Conservation (phyloP, 768 basidiomycete genomes). For the Trametes meyenii region DNA sequence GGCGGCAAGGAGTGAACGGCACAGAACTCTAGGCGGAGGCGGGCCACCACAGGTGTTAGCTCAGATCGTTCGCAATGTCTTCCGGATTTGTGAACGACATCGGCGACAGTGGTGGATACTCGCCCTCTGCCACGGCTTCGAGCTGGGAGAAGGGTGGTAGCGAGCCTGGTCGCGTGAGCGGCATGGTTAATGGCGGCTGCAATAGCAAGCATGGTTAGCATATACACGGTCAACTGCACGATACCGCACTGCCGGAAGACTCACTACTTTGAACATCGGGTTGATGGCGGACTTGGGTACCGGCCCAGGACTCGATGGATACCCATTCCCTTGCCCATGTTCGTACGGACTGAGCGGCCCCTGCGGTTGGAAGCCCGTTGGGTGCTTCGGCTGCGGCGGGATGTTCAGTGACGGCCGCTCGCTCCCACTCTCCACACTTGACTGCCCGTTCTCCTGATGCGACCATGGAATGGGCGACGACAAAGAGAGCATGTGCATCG, state of each 20-base stretch:
- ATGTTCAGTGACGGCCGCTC: conserved; percentile 29
- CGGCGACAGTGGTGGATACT: conserved; percentile 71
- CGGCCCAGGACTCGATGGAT: conserved; percentile 62
- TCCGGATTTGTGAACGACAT: conserved; percentile 68
- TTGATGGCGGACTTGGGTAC: conserved; percentile 75
- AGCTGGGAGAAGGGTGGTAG: conserved; percentile 81
- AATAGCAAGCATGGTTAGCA: neutral
- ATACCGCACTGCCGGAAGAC: conserved; percentile 36
- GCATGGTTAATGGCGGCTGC: conserved; percentile 28
- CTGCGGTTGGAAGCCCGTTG: conserved; percentile 39
- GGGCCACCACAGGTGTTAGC: conserved; percentile 23
- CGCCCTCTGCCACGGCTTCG: conserved; percentile 82
- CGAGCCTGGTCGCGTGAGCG: conserved; percentile 34
- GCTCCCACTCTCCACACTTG: conserved; percentile 27
- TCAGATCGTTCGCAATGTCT: conserved; percentile 39
- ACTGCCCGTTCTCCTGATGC: conserved; percentile 29
- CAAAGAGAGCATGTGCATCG: conserved; percentile 72
- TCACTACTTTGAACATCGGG: conserved; percentile 90
- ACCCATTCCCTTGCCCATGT: conserved; percentile 46
- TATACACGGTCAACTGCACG: neutral
- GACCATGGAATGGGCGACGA: conserved; percentile 56
- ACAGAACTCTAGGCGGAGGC: neutral
- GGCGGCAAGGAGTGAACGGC: conserved; percentile 3
- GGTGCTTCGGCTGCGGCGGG: conserved; percentile 35
- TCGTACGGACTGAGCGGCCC: conserved; percentile 51